phyloP scores from a whole-genome alignment of 2,329 filamentous ascomycete species.

The Penicillium psychrosexuale region DNA sequence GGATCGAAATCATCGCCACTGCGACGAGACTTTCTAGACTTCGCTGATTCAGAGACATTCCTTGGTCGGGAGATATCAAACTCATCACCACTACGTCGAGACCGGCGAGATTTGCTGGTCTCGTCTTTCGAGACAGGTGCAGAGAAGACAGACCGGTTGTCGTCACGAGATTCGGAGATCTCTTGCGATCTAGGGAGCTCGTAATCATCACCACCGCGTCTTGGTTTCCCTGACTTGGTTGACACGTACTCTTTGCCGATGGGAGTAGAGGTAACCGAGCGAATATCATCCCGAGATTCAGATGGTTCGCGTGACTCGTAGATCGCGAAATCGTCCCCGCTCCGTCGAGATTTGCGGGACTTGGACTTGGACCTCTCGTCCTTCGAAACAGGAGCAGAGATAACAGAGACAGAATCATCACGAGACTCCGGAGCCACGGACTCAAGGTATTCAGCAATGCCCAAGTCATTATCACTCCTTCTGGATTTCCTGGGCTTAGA shows the following conservation, averaged over 20 bases:
- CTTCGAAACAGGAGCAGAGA: constrained; percentile 1
- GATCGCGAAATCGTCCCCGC: constrained; percentile 4
- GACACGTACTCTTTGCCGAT: neutral
- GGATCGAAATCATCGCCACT: constrained; percentile 21
- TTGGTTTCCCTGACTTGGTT: neutral
- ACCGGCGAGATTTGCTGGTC: neutral
- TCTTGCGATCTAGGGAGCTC: neutral
- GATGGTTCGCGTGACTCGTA: neutral
- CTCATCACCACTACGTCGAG: constrained; percentile 15
- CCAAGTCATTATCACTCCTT: neutral
- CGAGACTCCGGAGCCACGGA: neutral
- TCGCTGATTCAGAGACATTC: no score
- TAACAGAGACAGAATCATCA: constrained; percentile 1
- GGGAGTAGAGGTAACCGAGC: neutral
- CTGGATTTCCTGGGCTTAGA: neutral
- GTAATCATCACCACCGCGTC: neutral
- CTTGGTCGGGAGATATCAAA: no score
- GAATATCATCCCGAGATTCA: neutral
- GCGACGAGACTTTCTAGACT: constrained; percentile 1
- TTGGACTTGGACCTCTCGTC: constrained; percentile 5
- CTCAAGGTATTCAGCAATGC: neutral
- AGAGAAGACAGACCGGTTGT: neutral
- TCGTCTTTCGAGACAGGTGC: neutral
- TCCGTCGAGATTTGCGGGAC: constrained; percentile 1
- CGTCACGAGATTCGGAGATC: neutral